Base-by-base conservation (phyloP, 1,284 basidiomycete genomes). In the Sporisorium scitamineum region DNA sequence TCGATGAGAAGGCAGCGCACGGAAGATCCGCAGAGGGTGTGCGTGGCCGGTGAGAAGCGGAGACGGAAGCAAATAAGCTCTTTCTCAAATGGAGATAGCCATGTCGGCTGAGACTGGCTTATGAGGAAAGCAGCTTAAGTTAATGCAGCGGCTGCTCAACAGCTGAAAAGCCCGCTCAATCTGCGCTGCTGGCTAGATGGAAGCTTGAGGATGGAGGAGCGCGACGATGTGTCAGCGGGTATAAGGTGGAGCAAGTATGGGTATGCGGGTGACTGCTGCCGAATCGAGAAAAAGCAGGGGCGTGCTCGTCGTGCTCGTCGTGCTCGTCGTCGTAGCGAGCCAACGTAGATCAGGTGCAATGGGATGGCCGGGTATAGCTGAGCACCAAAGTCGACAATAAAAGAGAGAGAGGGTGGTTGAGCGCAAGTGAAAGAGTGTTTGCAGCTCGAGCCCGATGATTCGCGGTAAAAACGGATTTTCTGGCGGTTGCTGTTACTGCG, bases 11-110 rank as follows among this genome's bases (percentile, higher is more conserved):
- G 11, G 54, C 22, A 31, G 31, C 37, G 42, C 32, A 42, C 37
- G 60, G 55, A 42, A 51, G 31, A 54, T 58, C 60, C 60, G 65
- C 59, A 42, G 31, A 47, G 56, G 47, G 41, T n/a, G 34, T 32
- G 55, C n/a, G n/a, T 37, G 42, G 54, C 54, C 59, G 65, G 26
- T 32, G 31, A 8, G 18, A n/a, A n/a, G 34, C 57, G 64, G 39
- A 52, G 37, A 26, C n/a, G 48, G 29, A 45, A 22, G 54, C 41
- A 31, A 50, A 20, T 31, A 50, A 31, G 27, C 48, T 50, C 29
- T 48, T 29, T 24, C 11, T 67, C 54, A 68, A 31, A 50, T 61
- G 29, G 47, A 68, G 54, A 56, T 14, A 54, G 52, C 51, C 59
- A 61, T 61, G 44, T 61, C 51, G 59, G 44, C 58, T 31, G 29